Evolutionary conservation across 1,139 yeast species (phyloP).

Genomic region (Scheffersomyces quercinus): DNA sequence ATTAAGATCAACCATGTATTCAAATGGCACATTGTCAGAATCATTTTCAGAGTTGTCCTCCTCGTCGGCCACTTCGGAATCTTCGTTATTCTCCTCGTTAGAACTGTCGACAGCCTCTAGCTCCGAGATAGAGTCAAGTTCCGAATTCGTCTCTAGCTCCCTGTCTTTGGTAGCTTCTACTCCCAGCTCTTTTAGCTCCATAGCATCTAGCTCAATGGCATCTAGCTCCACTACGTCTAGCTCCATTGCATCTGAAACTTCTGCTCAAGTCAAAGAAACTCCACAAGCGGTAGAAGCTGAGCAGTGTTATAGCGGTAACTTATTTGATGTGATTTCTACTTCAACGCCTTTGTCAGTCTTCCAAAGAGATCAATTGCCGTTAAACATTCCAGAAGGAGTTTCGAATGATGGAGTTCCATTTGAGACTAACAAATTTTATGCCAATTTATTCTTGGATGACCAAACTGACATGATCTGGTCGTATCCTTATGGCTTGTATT

Average conservation of each 20-base stretch:
- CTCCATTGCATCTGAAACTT: conserved; percentile 3
- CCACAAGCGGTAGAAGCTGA: background rate
- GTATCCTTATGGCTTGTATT: conserved; percentile 82
- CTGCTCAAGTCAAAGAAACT: background rate
- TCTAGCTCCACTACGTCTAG: conserved; percentile 1
- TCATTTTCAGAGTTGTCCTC: too few relatives aligned
- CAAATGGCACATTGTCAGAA: too few relatives aligned
- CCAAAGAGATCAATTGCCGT: conserved; percentile 47
- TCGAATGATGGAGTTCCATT: conserved; percentile 50
- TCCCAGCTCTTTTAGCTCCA: background rate
- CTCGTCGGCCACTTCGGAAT: background rate
- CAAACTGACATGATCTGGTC: conserved; percentile 72
- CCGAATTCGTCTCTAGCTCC: background rate
- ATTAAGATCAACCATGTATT: too few relatives aligned
- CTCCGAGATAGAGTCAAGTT: background rate
- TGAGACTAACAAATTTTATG: conserved; percentile 82
- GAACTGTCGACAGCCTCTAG: too few relatives aligned
- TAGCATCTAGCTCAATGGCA: conserved; percentile 1
- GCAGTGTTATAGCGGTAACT: conserved; percentile 15
- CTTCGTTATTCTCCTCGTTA: background rate
- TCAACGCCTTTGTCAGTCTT: conserved; percentile 52
- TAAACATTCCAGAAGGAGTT: conserved; percentile 52
- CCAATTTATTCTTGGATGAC: conserved; percentile 67
- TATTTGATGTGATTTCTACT: conserved; percentile 53
- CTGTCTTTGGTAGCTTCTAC: conserved; percentile 1